Conservation (phyloP, 495 filamentous ascomycete species). For the Halenospora varia region DNA sequence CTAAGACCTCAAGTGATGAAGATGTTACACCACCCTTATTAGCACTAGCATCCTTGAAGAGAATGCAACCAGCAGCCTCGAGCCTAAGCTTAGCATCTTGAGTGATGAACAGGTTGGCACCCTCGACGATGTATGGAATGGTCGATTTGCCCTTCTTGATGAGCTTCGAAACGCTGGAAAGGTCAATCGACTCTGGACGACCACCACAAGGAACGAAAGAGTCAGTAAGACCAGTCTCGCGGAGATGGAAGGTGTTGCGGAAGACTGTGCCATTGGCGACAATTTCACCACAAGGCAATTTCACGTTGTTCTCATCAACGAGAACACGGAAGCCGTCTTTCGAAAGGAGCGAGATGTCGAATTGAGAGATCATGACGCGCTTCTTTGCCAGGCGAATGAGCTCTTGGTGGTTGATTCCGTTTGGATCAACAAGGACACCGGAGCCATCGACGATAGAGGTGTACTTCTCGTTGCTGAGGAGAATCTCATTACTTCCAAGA, state of each 20-base stretch:
- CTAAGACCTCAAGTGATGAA: slow-evolving; percentile 95
- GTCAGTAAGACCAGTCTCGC: slow-evolving; percentile 70
- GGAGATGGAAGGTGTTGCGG: slow-evolving; percentile 95
- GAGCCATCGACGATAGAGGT: slow-evolving; percentile 89
- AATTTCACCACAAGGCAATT: slow-evolving; percentile 78
- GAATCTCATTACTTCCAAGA: slow-evolving; percentile 94
- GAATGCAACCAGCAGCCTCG: slow-evolving; percentile 85
- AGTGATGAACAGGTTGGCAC: slow-evolving; percentile 97
- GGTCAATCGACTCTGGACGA: slow-evolving; percentile 93
- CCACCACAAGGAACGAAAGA: slow-evolving; percentile 95
- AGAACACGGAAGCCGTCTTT: slow-evolving; percentile 86
- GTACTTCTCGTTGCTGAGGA: slow-evolving; percentile 94
- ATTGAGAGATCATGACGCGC: slow-evolving; percentile 85
- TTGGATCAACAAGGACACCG: slow-evolving; percentile 89
- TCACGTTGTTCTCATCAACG: slow-evolving; percentile 84
- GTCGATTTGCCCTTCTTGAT: slow-evolving; percentile 79
- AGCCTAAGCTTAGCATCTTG: slow-evolving; percentile 95
- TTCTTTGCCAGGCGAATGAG: slow-evolving; percentile 79
- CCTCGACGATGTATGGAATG: slow-evolving; percentile 95
- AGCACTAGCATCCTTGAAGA: slow-evolving; percentile 97
- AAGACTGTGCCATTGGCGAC: slow-evolving; percentile 90
- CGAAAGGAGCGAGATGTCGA: slow-evolving; percentile 81
- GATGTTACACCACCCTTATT: slow-evolving; percentile 99
- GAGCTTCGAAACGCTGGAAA: slow-evolving; percentile 77
- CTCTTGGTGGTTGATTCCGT: slow-evolving; percentile 82